Evolutionary conservation across 345 rosid species (phyloP).

Genomic region (Rhizophora mangle): DNA sequence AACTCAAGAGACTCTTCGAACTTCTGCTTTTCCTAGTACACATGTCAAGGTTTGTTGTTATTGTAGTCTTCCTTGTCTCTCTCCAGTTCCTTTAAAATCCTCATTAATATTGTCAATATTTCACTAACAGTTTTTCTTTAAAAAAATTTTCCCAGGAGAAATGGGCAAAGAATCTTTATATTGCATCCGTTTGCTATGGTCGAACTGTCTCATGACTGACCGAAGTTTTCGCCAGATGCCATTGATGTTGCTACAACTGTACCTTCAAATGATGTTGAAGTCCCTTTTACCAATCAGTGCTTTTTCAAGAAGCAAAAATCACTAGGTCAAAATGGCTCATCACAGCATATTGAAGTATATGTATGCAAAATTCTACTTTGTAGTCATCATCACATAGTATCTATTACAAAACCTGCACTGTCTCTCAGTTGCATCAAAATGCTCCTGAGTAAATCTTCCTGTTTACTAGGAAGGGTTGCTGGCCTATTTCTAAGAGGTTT

Average conservation of each 20-base stretch:
- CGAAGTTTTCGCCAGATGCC: slow-evolving; percentile 34
- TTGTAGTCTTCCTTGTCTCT: not conserved
- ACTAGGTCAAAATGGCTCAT: slow-evolving; percentile 34
- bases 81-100: slow-evolving; percentile 1
- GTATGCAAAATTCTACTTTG: slow-evolving; percentile 42
- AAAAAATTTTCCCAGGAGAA: slow-evolving; percentile 56
- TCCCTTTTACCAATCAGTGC: slow-evolving; percentile 19
- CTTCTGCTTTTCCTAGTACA: slow-evolving; percentile 92
- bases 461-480: slow-evolving; percentile 17
- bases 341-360: slow-evolving; percentile 32
- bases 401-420: slow-evolving; percentile 32
- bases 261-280: slow-evolving; percentile 22
- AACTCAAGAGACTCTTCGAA: slow-evolving; percentile 94
- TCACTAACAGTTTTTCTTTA: slow-evolving; percentile 10
- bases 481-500: slow-evolving; percentile 21
- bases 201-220: slow-evolving; percentile 87
- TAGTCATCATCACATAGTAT: slow-evolving; percentile 38
- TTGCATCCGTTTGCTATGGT: slow-evolving; percentile 89
- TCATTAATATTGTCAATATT: not conserved
- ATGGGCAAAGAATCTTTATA: slow-evolving; percentile 94
- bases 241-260: slow-evolving; percentile 20
- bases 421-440: slow-evolving; percentile 41
- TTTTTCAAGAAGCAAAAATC: slow-evolving; percentile 24
- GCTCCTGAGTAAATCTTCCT: slow-evolving; percentile 17
- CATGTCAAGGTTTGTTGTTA: slow-evolving; percentile 71